These are phyloP conservation scores for Chaetomium tenue DNA, from an alignment of 495 filamentous ascomycete genomes.

Conservation along the genomic window DNA sequence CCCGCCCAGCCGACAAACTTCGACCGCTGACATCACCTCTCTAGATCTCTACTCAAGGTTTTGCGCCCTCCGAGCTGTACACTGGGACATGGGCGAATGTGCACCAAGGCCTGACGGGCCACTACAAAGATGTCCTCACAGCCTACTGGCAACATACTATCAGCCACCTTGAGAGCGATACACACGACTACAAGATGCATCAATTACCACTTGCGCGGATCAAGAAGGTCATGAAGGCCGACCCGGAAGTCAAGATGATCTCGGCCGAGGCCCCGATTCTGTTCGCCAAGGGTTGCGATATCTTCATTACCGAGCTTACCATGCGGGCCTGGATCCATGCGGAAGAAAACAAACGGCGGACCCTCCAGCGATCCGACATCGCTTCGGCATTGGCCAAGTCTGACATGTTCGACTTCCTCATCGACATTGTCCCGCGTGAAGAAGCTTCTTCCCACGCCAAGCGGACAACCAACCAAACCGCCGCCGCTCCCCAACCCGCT, in stretches of 20 bases:
- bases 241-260: constrained; percentile 99
- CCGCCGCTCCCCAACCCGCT: constrained; percentile 49
- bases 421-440: constrained; percentile 96
- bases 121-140: constrained; percentile 93
- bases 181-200: constrained; percentile 97
- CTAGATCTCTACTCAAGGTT: constrained; percentile 62
- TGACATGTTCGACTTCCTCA: constrained; percentile 99
- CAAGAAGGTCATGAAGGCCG: constrained; percentile 99
- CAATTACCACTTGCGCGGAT: constrained; percentile 93
- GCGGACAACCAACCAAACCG: constrained; percentile 48
- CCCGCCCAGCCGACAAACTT: background rate
- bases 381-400: constrained; percentile 92
- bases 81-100: constrained; percentile 95
- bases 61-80: constrained; percentile 84
- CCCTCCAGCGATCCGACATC: constrained; percentile 93
- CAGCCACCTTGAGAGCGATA: constrained; percentile 87
- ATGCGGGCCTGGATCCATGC: constrained; percentile 99
- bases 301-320: constrained; percentile 97
- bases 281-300: constrained; percentile 98
- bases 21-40: constrained; percentile 19
- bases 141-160: constrained; percentile 99
- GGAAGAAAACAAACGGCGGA: constrained; percentile 96
- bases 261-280: constrained; percentile 96
- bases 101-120: constrained; percentile 89
- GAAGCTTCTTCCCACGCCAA: constrained; percentile 85